These are phyloP conservation scores for Arabidopsis arenosa DNA, from an alignment of 345 rosid species.

Conservation along the genomic window DNA sequence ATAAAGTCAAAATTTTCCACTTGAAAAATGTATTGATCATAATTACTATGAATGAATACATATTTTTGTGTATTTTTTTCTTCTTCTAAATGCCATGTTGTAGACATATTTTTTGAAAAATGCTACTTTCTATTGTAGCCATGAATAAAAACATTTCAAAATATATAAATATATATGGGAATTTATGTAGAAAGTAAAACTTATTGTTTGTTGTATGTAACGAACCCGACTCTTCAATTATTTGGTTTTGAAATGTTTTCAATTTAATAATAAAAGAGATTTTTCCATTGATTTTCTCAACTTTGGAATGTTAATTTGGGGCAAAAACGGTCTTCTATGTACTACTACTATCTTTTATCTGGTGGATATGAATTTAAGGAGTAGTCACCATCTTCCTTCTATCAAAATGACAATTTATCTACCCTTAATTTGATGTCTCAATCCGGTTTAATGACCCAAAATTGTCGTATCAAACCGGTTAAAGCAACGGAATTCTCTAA, in stretches of 20 bases:
- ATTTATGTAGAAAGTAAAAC: not conserved
- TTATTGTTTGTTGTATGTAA: not conserved
- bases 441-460: slow-evolving; percentile 23
- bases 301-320: not conserved
- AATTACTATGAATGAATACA: not conserved
- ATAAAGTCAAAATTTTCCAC: not conserved
- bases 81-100: too few species aligned
- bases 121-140: too few species aligned
- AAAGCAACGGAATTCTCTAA: slow-evolving; percentile 24
- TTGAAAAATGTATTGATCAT: slow-evolving; percentile 3
- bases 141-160: too few species aligned
- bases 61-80: not conserved
- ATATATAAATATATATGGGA: too few species aligned
- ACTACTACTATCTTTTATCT: not conserved
- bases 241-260: not conserved
- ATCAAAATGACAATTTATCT: not conserved
- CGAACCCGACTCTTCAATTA: not conserved
- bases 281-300: not conserved
- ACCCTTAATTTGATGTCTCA: slow-evolving; percentile 16
- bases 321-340: not conserved
- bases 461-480: slow-evolving; percentile 20
- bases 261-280: not conserved
- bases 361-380: not conserved
- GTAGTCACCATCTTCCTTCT: slow-evolving; percentile 24
- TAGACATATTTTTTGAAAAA: too few species aligned